A percentile compares a stretch with the other conserved stretches of the same genome.
Conservation (phyloP, 495 filamentous ascomycete species). For the Tuber microsphaerosporum region DNA sequence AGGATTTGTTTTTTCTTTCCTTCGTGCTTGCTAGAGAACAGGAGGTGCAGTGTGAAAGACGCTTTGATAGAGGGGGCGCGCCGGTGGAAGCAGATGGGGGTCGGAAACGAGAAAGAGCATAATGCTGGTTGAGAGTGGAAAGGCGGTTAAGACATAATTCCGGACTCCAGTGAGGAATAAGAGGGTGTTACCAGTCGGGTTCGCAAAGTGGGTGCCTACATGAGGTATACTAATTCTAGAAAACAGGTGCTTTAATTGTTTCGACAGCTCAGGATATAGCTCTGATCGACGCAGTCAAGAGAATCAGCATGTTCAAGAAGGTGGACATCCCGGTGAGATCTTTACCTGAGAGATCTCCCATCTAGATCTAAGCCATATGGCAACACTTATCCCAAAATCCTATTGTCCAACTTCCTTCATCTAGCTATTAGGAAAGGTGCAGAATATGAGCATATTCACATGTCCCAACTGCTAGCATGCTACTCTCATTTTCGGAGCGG, state of each 20-base stretch:
- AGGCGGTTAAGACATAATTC: background rate
- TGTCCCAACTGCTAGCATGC: slow-evolving; percentile 69
- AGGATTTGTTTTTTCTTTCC: background rate
- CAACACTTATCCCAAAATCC: background rate
- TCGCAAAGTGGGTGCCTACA: slow-evolving; percentile 1
- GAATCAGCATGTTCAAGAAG: slow-evolving; percentile 84
- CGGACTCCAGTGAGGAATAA: background rate
- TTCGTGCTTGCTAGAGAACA: background rate
- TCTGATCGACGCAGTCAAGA: slow-evolving; percentile 79
- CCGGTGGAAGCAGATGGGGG: background rate
- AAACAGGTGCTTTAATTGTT: slow-evolving; percentile 69
- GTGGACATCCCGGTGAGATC: slow-evolving; percentile 60
- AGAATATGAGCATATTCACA: slow-evolving; percentile 85
- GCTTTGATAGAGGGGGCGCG: background rate
- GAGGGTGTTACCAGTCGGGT: background rate
- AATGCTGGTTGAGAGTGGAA: background rate
- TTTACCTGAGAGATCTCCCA: background rate
- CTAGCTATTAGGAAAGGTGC: slow-evolving; percentile 73
- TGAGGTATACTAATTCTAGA: background rate
- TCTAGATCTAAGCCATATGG: background rate
- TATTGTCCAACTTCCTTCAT: background rate
- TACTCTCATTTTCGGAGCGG: slow-evolving; percentile 71
- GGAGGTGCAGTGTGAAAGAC: background rate
- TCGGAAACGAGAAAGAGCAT: background rate
- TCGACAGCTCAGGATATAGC: slow-evolving; percentile 90